Evolutionary conservation across 2,329 filamentous ascomycete genomes (phyloP).

Genomic region (Botrytis hyacinthi): DNA sequence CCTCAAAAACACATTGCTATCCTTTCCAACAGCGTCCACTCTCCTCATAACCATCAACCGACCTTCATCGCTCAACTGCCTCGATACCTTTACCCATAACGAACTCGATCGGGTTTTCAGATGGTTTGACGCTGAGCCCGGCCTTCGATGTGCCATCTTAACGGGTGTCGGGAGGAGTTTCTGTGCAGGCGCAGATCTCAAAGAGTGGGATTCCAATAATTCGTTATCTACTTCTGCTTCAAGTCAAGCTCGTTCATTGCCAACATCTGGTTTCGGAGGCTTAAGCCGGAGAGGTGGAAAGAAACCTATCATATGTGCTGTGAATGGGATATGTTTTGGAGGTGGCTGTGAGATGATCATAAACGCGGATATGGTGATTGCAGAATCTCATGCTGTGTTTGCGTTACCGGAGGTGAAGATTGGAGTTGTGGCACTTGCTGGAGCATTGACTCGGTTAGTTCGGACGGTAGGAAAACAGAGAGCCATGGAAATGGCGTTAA

Average conservation of each 20-base stretch:
- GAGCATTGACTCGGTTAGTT: constrained; percentile 65
- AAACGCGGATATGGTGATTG: constrained; percentile 71
- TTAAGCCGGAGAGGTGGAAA: constrained; percentile 64
- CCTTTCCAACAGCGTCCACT: constrained; percentile 53
- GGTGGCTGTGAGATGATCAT: constrained; percentile 75
- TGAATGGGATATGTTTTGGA: constrained; percentile 72
- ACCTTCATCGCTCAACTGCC: constrained; percentile 56
- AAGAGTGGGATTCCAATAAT: constrained; percentile 47
- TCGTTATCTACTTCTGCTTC: not conserved
- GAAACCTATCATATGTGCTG: constrained; percentile 74
- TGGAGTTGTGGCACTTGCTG: constrained; percentile 69
- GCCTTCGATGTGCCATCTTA: constrained; percentile 57
- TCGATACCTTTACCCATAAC: constrained; percentile 41
- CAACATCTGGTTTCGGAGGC: constrained; percentile 59
- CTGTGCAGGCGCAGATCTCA: constrained; percentile 66
- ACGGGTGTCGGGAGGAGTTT: constrained; percentile 64
- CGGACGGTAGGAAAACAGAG: constrained; percentile 65
- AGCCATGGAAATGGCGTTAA: constrained; percentile 69
- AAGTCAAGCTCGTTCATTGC: constrained; percentile 12
- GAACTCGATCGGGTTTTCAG: constrained; percentile 49
- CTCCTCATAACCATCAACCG: constrained; percentile 61
- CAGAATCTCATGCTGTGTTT: constrained; percentile 57
- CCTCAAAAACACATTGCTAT: constrained; percentile 25
- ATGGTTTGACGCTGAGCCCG: constrained; percentile 63
- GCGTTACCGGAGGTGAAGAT: constrained; percentile 69